phyloP scores from a whole-genome alignment of 371 early-diverging fungal species.

The Phascolomyces articulosus region DNA sequence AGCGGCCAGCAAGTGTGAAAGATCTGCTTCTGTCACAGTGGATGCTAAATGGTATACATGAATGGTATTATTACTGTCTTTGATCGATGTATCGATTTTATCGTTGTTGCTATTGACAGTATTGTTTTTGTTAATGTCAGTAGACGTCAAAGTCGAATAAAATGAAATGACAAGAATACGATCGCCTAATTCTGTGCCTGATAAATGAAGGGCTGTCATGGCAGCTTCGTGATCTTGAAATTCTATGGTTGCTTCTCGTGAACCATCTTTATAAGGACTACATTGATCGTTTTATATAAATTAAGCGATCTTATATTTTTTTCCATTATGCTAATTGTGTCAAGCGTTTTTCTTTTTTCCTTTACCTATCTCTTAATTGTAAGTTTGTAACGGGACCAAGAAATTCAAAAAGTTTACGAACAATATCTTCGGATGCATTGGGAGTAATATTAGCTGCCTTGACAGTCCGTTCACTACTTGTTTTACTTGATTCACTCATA shows the following conservation, averaged over 20 bases:
- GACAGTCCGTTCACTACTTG: background rate
- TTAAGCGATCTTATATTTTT: constrained; percentile 10
- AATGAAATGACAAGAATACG: constrained; percentile 42
- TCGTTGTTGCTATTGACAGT: constrained; percentile 14
- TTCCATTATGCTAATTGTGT: too few relatives aligned
- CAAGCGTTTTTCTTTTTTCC: background rate
- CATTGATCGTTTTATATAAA: background rate
- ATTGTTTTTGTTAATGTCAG: too few relatives aligned
- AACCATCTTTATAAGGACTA: constrained; percentile 48
- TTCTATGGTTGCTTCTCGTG: constrained; percentile 61
- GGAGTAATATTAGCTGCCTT: constrained; percentile 61
- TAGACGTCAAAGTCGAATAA: constrained; percentile 25
- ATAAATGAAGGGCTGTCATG: constrained; percentile 57
- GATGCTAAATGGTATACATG: constrained; percentile 67
- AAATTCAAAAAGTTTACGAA: constrained; percentile 52
- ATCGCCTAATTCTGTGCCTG: constrained; percentile 71
- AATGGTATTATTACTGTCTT: constrained; percentile 71
- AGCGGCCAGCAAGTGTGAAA: constrained; percentile 52
- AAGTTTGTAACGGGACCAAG: constrained; percentile 52
- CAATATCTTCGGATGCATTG: constrained; percentile 49
- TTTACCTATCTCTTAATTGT: constrained; percentile 38
- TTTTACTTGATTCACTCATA: background rate
- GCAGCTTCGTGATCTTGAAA: constrained; percentile 53
- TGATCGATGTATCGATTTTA: constrained; percentile 45
- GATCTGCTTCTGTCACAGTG: constrained; percentile 48